Evolutionary conservation across 2,329 filamentous ascomycete genomes (phyloP).

Genomic region (Alternaria viburni): DNA sequence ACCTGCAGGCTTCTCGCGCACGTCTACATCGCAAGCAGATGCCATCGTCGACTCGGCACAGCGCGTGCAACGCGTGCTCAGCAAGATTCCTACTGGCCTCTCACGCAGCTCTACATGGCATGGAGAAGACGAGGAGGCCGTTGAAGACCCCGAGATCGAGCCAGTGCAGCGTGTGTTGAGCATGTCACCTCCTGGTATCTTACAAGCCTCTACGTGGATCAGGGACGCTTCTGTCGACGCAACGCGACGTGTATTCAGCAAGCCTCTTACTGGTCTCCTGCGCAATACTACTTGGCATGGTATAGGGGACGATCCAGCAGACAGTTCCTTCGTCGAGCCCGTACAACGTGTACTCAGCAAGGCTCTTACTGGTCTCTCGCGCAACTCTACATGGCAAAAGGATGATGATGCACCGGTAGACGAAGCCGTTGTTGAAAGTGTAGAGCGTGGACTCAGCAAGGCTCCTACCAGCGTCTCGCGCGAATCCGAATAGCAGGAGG

Average conservation of each 20-base stretch:
- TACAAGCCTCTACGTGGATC: neutral
- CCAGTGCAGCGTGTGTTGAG: neutral
- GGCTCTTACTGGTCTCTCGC: neutral
- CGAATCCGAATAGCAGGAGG: neutral
- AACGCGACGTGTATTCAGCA: neutral
- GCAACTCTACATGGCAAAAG: neutral
- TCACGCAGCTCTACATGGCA: neutral
- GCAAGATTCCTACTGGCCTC: neutral
- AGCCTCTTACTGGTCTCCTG: neutral
- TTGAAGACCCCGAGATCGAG: neutral
- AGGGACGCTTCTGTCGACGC: neutral
- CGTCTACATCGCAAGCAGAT: neutral
- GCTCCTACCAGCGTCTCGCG: neutral
- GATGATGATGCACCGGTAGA: neutral
- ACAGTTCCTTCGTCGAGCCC: neutral
- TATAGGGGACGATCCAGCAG: neutral
- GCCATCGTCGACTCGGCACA: neutral
- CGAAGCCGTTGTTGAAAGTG: neutral
- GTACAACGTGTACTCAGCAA: neutral
- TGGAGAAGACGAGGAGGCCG: neutral
- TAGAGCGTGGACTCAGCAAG: neutral
- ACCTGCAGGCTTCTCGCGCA: neutral
- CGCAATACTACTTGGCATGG: neutral
- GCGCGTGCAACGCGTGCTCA: neutral
- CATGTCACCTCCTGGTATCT: neutral